phyloP scores from a whole-genome alignment of 2,329 filamentous ascomycete species.

The Chaetomiaceae sp. region DNA sequence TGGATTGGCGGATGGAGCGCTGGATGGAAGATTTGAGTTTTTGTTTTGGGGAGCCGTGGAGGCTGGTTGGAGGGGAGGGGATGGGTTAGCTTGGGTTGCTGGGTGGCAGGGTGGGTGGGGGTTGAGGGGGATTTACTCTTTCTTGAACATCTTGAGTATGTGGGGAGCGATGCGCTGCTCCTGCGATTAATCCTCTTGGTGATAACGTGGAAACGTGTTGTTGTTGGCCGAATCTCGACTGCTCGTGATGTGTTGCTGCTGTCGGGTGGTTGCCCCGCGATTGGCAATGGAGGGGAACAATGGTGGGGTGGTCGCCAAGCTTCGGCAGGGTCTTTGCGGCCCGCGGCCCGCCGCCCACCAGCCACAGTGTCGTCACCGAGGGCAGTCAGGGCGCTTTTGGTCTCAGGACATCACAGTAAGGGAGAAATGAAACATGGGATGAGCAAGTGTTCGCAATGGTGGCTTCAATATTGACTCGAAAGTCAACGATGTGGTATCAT shows the following conservation, averaged over 20 bases:
- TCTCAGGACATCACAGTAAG: no score
- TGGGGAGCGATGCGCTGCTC: background rate
- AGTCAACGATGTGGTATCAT: background rate
- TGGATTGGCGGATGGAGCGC: slow-evolving; percentile 75
- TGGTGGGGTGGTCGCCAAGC: slow-evolving; percentile 12
- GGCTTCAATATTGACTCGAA: background rate
- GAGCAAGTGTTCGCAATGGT: background rate
- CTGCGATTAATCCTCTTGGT: background rate
- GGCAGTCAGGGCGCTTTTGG: background rate
- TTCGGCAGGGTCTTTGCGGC: slow-evolving; percentile 16
- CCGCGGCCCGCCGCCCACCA: no score
- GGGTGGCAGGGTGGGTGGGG: background rate
- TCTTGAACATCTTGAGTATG: slow-evolving; percentile 74
- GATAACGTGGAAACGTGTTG: background rate
- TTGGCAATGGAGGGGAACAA: slow-evolving; percentile 12
- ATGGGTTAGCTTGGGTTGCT: slow-evolving; percentile 20
- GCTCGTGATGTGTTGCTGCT: background rate
- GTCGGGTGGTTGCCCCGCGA: slow-evolving; percentile 18
- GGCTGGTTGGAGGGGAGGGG: slow-evolving; percentile 43
- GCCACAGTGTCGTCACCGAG: slow-evolving; percentile 17
- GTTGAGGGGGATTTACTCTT: slow-evolving; percentile 57
- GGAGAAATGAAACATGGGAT: background rate
- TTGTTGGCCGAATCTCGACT: background rate
- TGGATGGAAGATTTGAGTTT: slow-evolving; percentile 98
- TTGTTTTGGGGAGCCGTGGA: slow-evolving; percentile 74